phyloP scores from a whole-genome alignment of 2,329 filamentous ascomycete species.

The Cadophora malorum region DNA sequence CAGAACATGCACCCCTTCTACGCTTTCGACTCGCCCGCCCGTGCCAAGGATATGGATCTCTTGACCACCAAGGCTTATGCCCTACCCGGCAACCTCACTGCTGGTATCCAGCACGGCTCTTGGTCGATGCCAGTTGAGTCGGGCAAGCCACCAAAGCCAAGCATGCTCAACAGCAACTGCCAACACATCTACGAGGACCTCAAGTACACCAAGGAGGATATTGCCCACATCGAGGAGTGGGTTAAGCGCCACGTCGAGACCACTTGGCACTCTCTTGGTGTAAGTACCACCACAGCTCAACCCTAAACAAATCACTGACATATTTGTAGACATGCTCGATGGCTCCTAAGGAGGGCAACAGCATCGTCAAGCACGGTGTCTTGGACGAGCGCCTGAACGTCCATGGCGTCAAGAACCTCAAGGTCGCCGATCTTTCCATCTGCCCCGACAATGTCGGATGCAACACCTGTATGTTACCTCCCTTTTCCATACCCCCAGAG shows the following conservation, averaged over 20 bases:
- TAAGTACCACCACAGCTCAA: constrained; percentile 43
- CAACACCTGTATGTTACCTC: constrained; percentile 47
- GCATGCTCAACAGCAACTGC: constrained; percentile 67
- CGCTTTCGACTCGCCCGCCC: constrained; percentile 70
- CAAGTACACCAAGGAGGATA: constrained; percentile 68
- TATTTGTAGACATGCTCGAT: constrained; percentile 51
- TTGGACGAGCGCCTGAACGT: constrained; percentile 49
- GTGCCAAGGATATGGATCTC: constrained; percentile 75
- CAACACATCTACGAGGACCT: constrained; percentile 67
- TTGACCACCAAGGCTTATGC: constrained; percentile 78
- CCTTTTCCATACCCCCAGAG: neutral
- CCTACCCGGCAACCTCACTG: constrained; percentile 55
- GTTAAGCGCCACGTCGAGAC: constrained; percentile 65
- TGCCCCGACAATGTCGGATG: constrained; percentile 49
- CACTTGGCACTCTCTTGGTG: constrained; percentile 47
- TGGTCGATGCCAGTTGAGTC: constrained; percentile 69
- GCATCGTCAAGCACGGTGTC: constrained; percentile 67
- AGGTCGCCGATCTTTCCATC: constrained; percentile 52
- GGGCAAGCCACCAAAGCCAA: constrained; percentile 53
- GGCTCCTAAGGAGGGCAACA: constrained; percentile 61
- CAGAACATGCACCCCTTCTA: constrained; percentile 72
- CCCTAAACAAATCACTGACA: constrained; percentile 32
- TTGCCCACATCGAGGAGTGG: constrained; percentile 54
- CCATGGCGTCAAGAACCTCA: constrained; percentile 49
- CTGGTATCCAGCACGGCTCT: constrained; percentile 56